These are phyloP conservation scores for Eucalyptus pauciflora DNA, from an alignment of 345 rosid genomes.

Conservation along the genomic window DNA sequence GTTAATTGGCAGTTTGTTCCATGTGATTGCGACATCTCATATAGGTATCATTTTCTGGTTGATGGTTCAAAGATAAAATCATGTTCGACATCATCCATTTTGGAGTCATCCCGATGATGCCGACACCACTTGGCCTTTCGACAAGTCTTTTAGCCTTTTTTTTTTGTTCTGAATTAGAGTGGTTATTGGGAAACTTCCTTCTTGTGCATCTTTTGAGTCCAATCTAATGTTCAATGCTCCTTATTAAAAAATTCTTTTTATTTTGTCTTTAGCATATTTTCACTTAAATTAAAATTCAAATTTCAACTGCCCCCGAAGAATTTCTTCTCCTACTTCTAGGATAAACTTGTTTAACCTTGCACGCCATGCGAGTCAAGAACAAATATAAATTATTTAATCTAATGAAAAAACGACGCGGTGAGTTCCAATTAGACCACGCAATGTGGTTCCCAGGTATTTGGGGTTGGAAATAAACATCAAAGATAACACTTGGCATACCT, in stretches of 20 bases:
- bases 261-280: not conserved
- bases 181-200: not conserved
- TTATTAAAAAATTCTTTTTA: fast-evolving
- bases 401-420: not conserved
- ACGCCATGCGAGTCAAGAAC: not conserved
- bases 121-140: not conserved
- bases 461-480: not conserved
- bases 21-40: not conserved
- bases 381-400: not conserved
- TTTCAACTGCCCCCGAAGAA: not conserved
- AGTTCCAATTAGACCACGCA: not conserved
- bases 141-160: not conserved
- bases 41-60: not conserved
- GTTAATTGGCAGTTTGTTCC: not conserved
- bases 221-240: not conserved
- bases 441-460: not conserved
- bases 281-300: not conserved
- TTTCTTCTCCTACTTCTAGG: not conserved
- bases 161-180: not conserved
- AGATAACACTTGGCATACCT: not conserved
- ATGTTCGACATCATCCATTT: not conserved
- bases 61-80: not conserved
- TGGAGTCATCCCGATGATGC: not conserved
- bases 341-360: not conserved
- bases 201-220: not conserved